These are phyloP conservation scores for Stephania japonica DNA, from an alignment of 164 flowering plant genomes.

Conservation along the genomic window DNA sequence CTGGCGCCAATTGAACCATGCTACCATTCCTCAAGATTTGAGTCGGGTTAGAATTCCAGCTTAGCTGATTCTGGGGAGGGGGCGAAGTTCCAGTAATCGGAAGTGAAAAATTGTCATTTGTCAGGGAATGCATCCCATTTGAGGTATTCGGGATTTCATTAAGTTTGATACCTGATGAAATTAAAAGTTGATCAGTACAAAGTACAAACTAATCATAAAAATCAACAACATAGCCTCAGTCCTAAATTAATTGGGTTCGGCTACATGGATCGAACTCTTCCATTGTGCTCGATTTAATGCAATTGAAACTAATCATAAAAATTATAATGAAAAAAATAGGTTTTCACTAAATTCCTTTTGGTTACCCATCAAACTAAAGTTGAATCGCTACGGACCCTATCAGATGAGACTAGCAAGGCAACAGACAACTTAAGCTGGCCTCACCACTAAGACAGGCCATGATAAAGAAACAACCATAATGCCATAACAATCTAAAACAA, in stretches of 20 bases:
- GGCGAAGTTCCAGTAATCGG: conserved; percentile 42
- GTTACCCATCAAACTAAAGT: not conserved
- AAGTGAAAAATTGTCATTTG: conserved; percentile 30
- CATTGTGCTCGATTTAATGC: no score
- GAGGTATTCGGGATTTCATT: conserved; percentile 27
- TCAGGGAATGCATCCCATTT: conserved; percentile 36
- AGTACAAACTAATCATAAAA: not conserved
- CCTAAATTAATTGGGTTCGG: no score
- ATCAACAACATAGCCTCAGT: no score
- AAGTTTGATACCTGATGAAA: conserved; percentile 31
- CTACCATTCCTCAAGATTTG: conserved; percentile 34
- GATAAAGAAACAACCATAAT: not conserved
- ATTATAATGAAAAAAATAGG: not conserved
- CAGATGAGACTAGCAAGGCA: not conserved
- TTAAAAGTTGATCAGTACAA: not conserved
- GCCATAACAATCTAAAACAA: not conserved
- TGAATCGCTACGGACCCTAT: not conserved
- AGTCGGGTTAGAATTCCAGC: conserved; percentile 29
- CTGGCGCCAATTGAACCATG: conserved; percentile 35
- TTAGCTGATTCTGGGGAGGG: conserved; percentile 38
- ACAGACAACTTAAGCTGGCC: not conserved
- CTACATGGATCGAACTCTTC: no score
- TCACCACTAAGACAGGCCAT: not conserved
- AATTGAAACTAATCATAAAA: not conserved
- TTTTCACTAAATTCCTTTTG: not conserved